These are phyloP conservation scores for Starmerella gropengiesseri DNA, from an alignment of 805 yeast genomes.

Conservation along the genomic window DNA sequence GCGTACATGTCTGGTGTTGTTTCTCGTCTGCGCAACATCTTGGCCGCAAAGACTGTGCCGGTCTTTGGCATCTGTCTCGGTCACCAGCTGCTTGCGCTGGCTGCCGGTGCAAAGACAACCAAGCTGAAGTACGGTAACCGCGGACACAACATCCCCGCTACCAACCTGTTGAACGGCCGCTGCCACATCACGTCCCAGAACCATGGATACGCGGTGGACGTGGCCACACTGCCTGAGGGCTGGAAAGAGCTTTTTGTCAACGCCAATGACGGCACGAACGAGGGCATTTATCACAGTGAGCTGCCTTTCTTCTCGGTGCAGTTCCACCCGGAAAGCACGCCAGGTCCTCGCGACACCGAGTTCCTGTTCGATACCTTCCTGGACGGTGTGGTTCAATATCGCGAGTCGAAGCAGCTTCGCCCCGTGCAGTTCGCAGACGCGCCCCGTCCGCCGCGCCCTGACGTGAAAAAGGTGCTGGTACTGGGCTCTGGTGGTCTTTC, in stretches of 20 bases:
- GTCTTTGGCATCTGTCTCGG: constrained; percentile 97
- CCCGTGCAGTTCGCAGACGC: constrained; percentile 65
- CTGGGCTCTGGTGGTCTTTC: constrained; percentile 97
- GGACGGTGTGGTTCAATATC: constrained; percentile 53
- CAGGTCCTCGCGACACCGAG: constrained; percentile 99
- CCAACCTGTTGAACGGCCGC: constrained; percentile 78
- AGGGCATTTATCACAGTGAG: constrained; percentile 84
- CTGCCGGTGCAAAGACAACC: constrained; percentile 84
- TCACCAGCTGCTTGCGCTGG: constrained; percentile 90
- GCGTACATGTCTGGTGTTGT: constrained; percentile 77
- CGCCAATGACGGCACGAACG: constrained; percentile 90
- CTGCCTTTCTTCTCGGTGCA: constrained; percentile 60
- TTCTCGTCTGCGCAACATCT: constrained; percentile 56
- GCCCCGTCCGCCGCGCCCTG: constrained; percentile 33
- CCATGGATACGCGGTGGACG: constrained; percentile 96
- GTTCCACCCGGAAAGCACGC: constrained; percentile 97
- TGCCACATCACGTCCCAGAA: constrained; percentile 98
- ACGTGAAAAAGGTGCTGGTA: constrained; percentile 83
- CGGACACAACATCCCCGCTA: constrained; percentile 96
- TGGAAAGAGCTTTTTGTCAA: constrained; percentile 85
- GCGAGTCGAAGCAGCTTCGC: constrained; percentile 40
- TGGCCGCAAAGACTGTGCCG: constrained; percentile 56
- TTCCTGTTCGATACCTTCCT: constrained; percentile 91
- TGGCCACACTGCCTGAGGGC: constrained; percentile 56
- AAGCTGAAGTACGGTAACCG: constrained; percentile 97